A percentile compares a stretch with the other conserved stretches of the same genome.
phyloP scores from a whole-genome alignment of 2,329 filamentous ascomycete species.

The Fusarium dimerum region DNA sequence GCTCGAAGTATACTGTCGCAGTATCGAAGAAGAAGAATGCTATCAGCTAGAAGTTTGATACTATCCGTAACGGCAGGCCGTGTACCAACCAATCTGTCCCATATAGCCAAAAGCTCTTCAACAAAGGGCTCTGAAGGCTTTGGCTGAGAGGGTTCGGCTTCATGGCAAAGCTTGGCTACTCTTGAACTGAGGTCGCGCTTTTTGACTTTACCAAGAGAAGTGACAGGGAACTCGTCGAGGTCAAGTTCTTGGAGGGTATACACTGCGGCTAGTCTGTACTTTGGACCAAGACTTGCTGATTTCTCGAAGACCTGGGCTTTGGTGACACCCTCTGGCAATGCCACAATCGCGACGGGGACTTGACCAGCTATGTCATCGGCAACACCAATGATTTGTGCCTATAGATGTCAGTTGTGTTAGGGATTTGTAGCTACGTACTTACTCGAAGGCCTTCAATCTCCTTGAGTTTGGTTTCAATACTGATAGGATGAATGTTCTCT shows the following conservation, averaged over 20 bases:
- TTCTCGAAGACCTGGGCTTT: slow-evolving; percentile 36
- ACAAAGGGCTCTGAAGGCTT: slow-evolving; percentile 10
- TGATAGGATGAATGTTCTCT: slow-evolving; percentile 44
- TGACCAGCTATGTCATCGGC: slow-evolving; percentile 48
- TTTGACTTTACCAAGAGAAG: slow-evolving; percentile 46
- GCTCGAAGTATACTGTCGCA: slow-evolving; percentile 34
- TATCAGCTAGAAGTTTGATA: slow-evolving; percentile 35
- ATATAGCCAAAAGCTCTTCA: slow-evolving; percentile 25
- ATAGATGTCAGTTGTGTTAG: slow-evolving; percentile 5
- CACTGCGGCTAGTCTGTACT: slow-evolving; percentile 42
- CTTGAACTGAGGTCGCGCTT: slow-evolving; percentile 38
- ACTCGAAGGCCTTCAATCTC: slow-evolving; percentile 36
- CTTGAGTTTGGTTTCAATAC: slow-evolving; percentile 38
- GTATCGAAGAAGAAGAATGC: slow-evolving; percentile 40
- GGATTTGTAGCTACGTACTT: not conserved
- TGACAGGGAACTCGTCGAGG: slow-evolving; percentile 40
- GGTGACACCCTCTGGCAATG: slow-evolving; percentile 31
- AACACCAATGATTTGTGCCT: slow-evolving; percentile 45
- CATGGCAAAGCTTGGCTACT: slow-evolving; percentile 20
- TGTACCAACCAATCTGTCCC: slow-evolving; percentile 33
- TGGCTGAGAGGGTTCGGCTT: not conserved
- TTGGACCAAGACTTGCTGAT: slow-evolving; percentile 35
- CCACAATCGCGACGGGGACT: slow-evolving; percentile 47
- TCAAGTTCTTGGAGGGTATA: slow-evolving; percentile 44
- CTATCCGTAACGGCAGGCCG: slow-evolving; percentile 27